These are phyloP conservation scores for Candida lessepsii DNA, from an alignment of 805 yeast genomes.

Conservation along the genomic window DNA sequence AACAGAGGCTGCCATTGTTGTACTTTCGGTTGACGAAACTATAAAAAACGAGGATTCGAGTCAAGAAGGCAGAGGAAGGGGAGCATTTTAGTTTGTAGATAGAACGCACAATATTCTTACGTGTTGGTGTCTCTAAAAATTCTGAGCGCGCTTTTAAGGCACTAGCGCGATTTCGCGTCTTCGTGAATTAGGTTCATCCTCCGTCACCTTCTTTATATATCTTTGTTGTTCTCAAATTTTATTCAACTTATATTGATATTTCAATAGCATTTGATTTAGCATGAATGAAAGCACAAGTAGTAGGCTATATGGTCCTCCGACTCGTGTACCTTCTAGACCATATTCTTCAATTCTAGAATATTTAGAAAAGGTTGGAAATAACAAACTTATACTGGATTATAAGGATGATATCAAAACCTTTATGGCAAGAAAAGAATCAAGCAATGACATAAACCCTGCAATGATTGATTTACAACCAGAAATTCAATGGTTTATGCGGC, in stretches of 20 bases:
- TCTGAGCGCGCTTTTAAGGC: not conserved
- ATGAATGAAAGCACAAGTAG: not conserved
- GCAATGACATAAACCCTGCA: slow-evolving; percentile 44
- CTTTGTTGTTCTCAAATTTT: not conserved
- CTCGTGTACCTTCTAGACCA: slow-evolving; percentile 27
- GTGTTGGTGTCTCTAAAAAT: too few relatives aligned
- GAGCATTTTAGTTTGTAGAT: slow-evolving; percentile 39
- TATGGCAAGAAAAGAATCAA: slow-evolving; percentile 39
- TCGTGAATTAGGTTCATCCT: slow-evolving; percentile 3
- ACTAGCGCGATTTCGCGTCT: slow-evolving; percentile 6
- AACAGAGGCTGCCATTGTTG: slow-evolving; percentile 92
- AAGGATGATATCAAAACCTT: slow-evolving; percentile 35
- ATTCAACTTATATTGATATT: not conserved
- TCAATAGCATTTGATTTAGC: not conserved
- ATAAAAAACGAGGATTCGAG: slow-evolving; percentile 65
- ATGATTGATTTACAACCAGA: slow-evolving; percentile 51
- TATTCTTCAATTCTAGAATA: slow-evolving; percentile 47
- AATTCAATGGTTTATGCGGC: slow-evolving; percentile 50
- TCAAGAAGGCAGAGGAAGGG: slow-evolving; percentile 41
- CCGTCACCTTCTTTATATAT: slow-evolving; percentile 2
- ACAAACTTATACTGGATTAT: slow-evolving; percentile 44
- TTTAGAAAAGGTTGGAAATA: slow-evolving; percentile 47
- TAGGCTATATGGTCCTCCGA: slow-evolving; percentile 22
- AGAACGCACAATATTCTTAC: not conserved
- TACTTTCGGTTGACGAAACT: slow-evolving; percentile 95